Base-by-base conservation (phyloP, 176 grass and related monocot species). In the Chloris gayana region DNA sequence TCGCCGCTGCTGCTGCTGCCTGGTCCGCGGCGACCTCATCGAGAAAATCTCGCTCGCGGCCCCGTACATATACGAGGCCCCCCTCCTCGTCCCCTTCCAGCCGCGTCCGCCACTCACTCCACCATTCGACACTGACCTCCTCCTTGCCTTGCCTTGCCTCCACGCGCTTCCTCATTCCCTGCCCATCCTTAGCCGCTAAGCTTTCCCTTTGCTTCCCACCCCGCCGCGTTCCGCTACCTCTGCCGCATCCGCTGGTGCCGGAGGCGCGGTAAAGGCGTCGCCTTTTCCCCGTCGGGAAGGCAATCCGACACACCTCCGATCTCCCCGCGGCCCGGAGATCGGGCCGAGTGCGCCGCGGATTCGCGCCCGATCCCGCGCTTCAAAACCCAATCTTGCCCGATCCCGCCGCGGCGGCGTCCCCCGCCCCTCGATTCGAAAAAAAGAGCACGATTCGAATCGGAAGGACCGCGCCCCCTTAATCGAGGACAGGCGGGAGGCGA, bases 131-230 rank as follows among this genome's bases (percentile, higher is more conserved):
- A 57, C 19, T 25, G 61, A 83, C 70, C 59, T 81, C 63, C 45
- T 47, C 32, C 44, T 68, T 32, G 22, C 9, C 32, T 21, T n/a
- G n/a, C 19, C 75, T 26, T 66, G 44, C 42, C 3, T 26, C 60
- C 72, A 62, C 67, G 66, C 57, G 21, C 38, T 30, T 6, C 34
- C 24, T 27, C 25, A 4, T 10, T 4, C 25, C 54, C 27, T 71
- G n/a, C n/a, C 58, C 14, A 4, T 17, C 46, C 80, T 78, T 57
- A 30, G 7, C 73, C 26, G 41, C 67, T 72, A 73, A 87, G 65
- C 37, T 24, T 67, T 32, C 32, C 49, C 24, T 7, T 61, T 54
- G 13, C 4, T 14, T 2, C 18, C 6, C 50, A 21, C 7, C 18
- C 19, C 53, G 53, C 53, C 50, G 21, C 53, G 53, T n/a, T 15